Evolutionary conservation across 208 protist genomes (phyloP).

Genomic region (Strigomonas oncopelti): DNA sequence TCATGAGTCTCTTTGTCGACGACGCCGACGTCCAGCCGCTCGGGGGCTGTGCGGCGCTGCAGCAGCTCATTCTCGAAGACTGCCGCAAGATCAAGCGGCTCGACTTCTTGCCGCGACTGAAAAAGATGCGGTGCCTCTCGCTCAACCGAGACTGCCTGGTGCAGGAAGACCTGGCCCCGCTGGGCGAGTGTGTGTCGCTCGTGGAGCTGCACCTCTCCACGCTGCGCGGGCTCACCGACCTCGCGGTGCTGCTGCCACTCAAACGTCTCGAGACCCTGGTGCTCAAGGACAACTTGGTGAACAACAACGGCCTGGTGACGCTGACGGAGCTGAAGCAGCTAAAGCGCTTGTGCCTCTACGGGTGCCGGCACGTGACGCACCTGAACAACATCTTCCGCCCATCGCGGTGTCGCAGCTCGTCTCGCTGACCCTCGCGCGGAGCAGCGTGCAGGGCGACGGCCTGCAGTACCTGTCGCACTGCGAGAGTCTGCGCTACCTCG

Average conservation of each 20-base stretch:
- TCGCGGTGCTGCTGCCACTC: constrained; percentile 36
- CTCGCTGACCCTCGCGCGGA: constrained; percentile 16
- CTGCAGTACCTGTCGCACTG: background rate
- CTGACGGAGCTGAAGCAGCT: constrained; percentile 16
- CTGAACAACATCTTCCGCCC: constrained; percentile 21
- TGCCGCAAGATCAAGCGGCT: constrained; percentile 60
- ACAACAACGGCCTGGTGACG: constrained; percentile 19
- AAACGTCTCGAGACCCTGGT: constrained; percentile 43
- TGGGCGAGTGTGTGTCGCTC: constrained; percentile 39
- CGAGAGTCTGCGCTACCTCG: constrained; percentile 23
- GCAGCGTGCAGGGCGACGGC: constrained; percentile 3
- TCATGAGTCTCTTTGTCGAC: constrained; percentile 49
- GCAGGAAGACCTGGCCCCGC: constrained; percentile 42
- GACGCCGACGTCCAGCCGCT: constrained; percentile 49
- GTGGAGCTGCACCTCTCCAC: constrained; percentile 52
- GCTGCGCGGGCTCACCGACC: constrained; percentile 45
- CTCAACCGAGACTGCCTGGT: background rate
- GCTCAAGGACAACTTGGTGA: constrained; percentile 47
- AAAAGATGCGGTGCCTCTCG: constrained; percentile 7
- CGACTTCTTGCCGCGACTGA: constrained; percentile 31
- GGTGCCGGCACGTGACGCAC: constrained; percentile 26
- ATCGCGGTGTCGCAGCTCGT: constrained; percentile 8
- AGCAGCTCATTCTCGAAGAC: constrained; percentile 59
- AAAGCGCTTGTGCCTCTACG: constrained; percentile 20
- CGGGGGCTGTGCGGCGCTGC: constrained; percentile 31